Percentiles rank a stretch among this genome's conserved stretches.
Evolutionary conservation across 805 yeast genomes (phyloP).

Genomic region (Zygoascus bituminiphila): DNA sequence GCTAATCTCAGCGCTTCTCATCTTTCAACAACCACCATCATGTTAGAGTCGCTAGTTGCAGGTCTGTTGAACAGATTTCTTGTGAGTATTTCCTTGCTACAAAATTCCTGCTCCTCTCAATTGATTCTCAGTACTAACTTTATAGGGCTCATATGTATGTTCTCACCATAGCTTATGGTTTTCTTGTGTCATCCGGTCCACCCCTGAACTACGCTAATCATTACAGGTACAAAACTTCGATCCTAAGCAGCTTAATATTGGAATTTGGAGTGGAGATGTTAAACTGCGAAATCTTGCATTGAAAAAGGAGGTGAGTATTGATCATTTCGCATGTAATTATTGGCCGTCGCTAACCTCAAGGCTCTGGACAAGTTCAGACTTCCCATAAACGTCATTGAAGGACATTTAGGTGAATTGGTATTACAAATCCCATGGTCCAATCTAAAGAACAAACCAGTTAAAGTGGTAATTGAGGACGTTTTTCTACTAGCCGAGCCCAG

Average conservation of each 20-base stretch:
- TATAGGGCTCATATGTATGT: constrained; percentile 30
- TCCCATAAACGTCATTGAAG: constrained; percentile 82
- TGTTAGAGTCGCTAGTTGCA: constrained; percentile 39
- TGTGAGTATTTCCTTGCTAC: constrained; percentile 20
- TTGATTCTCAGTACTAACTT: background rate
- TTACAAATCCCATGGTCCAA: constrained; percentile 97
- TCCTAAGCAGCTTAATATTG: constrained; percentile 88
- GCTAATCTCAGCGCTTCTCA: background rate
- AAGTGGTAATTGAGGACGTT: constrained; percentile 77
- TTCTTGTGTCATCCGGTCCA: too few species aligned
- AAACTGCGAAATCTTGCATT: constrained; percentile 67
- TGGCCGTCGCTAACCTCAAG: constrained; percentile 14
- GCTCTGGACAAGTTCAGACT: constrained; percentile 78
- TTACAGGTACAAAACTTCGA: constrained; percentile 71
- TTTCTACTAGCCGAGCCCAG: constrained; percentile 76
- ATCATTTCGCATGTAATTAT: background rate
- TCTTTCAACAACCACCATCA: constrained; percentile 9
- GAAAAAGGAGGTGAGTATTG: constrained; percentile 52
- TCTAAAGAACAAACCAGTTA: constrained; percentile 85
- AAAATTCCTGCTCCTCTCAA: background rate
- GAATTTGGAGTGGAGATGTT: constrained; percentile 97
- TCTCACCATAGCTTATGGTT: background rate
- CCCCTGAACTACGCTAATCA: too few species aligned
- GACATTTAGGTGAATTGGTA: constrained; percentile 82
- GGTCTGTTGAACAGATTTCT: constrained; percentile 35